Percentiles rank a stretch among this genome's conserved stretches.
These are phyloP conservation scores for Beauveria sp. DNA, from an alignment of 2,329 filamentous ascomycete genomes.

Conservation along the genomic window DNA sequence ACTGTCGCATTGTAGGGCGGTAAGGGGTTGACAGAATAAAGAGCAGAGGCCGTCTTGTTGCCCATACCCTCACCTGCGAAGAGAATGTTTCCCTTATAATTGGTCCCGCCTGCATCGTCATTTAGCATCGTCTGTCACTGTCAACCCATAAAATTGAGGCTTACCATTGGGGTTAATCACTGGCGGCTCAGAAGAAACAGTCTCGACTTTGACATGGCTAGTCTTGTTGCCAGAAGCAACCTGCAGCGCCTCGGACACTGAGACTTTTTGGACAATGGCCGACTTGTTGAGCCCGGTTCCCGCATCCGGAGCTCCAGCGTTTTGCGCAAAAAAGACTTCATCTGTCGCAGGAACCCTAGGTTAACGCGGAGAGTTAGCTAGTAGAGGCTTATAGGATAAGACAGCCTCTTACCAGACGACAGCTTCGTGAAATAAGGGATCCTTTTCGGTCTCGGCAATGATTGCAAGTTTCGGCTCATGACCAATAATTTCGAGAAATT, in stretches of 20 bases:
- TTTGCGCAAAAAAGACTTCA: conserved; percentile 48
- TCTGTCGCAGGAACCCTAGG: conserved; percentile 32
- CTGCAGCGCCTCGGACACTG: conserved; percentile 33
- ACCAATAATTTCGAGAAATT: conserved; percentile 44
- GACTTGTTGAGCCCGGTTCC: conserved; percentile 46
- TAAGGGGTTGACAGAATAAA: neutral
- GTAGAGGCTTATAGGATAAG: too few species aligned
- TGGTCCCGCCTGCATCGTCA: conserved; percentile 34
- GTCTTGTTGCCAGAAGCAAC: conserved; percentile 30
- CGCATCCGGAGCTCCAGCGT: conserved; percentile 37
- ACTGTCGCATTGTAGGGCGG: conserved; percentile 17
- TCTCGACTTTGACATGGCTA: conserved; percentile 32
- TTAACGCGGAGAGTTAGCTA: neutral
- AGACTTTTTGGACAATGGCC: conserved; percentile 42
- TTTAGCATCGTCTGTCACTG: neutral
- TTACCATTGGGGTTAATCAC: conserved; percentile 45
- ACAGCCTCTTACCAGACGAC: conserved; percentile 38
- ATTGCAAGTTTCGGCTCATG: conserved; percentile 40
- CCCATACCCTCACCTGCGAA: conserved; percentile 45
- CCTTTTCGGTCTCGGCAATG: conserved; percentile 34
- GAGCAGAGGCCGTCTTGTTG: conserved; percentile 16
- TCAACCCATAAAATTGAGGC: neutral
- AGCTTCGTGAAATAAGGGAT: conserved; percentile 49
- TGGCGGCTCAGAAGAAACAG: conserved; percentile 33
- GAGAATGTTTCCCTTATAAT: conserved; percentile 41